Percentiles rank a stretch among this genome's conserved stretches.
phyloP scores from a whole-genome alignment of 139 green algal genomes.

The Chloropicon primus region DNA sequence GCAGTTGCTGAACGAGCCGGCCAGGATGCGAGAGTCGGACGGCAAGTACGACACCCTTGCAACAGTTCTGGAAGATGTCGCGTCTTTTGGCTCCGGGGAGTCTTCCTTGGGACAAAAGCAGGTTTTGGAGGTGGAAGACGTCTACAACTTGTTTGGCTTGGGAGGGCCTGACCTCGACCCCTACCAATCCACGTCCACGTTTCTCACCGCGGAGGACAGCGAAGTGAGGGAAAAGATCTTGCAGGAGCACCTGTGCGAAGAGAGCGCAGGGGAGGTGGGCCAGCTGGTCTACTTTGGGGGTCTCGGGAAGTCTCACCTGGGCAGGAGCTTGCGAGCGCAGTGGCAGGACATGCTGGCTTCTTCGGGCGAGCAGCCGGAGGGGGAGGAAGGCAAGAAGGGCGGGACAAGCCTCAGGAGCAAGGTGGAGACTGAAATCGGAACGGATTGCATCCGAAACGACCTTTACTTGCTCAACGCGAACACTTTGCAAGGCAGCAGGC shows the following conservation, averaged over 20 bases:
- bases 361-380: too few species aligned
- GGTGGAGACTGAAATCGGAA: neutral
- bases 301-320: neutral
- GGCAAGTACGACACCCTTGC: neutral
- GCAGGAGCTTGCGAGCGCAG: neutral
- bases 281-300: neutral
- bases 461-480: neutral
- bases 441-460: neutral
- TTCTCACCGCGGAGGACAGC: neutral
- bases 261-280: neutral
- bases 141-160: neutral
- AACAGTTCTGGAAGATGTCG: neutral
- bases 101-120: neutral
- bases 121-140: neutral
- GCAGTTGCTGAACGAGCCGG: neutral
- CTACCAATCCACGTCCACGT: neutral
- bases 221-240: neutral
- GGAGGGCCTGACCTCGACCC: neutral
- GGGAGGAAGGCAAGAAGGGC: too few species aligned
- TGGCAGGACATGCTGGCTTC: too few species aligned
- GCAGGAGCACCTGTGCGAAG: neutral
- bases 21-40: neutral
- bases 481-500: neutral
- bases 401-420: neutral
- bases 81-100: neutral